Percentiles rank a stretch among this genome's conserved stretches.
These are phyloP conservation scores for Beauveria bassiana DNA, from an alignment of 2,329 filamentous ascomycete species.

Conservation along the genomic window DNA sequence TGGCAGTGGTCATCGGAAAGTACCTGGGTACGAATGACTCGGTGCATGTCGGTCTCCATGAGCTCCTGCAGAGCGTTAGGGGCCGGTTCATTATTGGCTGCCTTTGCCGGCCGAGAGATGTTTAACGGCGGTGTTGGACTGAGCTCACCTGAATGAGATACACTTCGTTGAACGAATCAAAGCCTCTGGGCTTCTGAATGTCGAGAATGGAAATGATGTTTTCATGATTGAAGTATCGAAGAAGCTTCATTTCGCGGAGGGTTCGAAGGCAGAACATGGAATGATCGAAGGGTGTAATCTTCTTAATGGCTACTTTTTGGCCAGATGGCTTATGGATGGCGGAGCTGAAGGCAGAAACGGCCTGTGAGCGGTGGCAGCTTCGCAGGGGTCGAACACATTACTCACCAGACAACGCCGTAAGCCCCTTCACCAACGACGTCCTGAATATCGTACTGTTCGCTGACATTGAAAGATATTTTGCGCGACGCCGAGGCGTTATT, in stretches of 20 bases:
- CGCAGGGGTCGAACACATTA: constrained; percentile 15
- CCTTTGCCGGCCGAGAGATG: not conserved
- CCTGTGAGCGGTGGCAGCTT: constrained; percentile 1
- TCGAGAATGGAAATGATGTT: constrained; percentile 99
- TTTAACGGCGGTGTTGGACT: not conserved
- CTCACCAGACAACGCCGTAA: constrained; percentile 96
- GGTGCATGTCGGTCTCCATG: constrained; percentile 99
- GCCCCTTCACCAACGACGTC: constrained; percentile 98
- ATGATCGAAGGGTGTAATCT: constrained; percentile 98
- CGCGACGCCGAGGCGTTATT: constrained; percentile 58
- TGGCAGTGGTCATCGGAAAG: constrained; percentile 99
- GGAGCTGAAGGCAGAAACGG: constrained; percentile 51
- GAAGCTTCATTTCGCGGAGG: constrained; percentile 96
- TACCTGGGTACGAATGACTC: constrained; percentile 96
- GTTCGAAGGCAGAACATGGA: constrained; percentile 98
- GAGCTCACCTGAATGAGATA: constrained; percentile 86
- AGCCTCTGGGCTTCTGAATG: constrained; percentile 95
- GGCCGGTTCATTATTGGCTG: not conserved
- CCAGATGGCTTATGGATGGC: constrained; percentile 96
- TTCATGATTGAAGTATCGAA: constrained; percentile 99
- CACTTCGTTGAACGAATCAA: constrained; percentile 93
- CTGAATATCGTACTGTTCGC: constrained; percentile 98
- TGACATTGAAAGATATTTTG: constrained; percentile 99
- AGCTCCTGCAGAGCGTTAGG: constrained; percentile 56
- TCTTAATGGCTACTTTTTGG: constrained; percentile 99